A percentile compares a stretch with the other conserved stretches of the same genome.
Evolutionary conservation across 306 rosid genomes (phyloP).

Genomic region (Cyclanthera cordifolia): DNA sequence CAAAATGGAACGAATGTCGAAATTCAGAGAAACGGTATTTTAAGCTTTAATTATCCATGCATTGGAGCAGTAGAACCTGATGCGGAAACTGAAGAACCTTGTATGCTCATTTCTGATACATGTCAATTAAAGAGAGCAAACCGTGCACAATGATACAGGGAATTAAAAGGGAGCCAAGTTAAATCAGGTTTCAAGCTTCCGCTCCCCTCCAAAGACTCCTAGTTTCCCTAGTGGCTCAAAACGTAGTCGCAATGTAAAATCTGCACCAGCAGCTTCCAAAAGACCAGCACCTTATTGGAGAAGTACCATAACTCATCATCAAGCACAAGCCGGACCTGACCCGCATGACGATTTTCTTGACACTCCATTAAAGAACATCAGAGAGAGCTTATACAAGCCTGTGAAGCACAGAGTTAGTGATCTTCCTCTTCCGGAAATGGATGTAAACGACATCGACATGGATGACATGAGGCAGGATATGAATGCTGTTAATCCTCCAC

Average conservation of each 20-base stretch:
- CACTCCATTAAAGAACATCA: constrained; percentile 67
- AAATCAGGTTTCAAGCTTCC: constrained; percentile 17
- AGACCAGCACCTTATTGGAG: constrained; percentile 71
- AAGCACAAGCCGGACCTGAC: constrained; percentile 56
- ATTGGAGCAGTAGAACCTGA: constrained; percentile 31
- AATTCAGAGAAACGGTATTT: neutral
- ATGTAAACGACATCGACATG: constrained; percentile 24
- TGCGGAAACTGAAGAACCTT: constrained; percentile 26
- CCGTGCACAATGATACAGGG: constrained; percentile 18
- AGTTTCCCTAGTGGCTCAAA: constrained; percentile 24
- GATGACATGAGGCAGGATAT: constrained; percentile 74
- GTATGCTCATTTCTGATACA: constrained; percentile 19
- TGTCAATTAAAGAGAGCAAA: constrained; percentile 24
- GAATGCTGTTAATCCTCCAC: constrained; percentile 26
- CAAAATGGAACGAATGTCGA: no score
- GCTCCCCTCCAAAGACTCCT: constrained; percentile 21
- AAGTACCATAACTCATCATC: constrained; percentile 58
- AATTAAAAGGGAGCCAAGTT: constrained; percentile 23
- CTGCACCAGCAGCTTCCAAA: constrained; percentile 37
- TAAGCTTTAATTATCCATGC: neutral
- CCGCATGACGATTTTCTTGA: constrained; percentile 91
- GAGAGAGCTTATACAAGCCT: constrained; percentile 48
- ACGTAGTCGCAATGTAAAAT: constrained; percentile 29
- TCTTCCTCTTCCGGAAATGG: constrained; percentile 11
- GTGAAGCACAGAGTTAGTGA: constrained; percentile 23